Conservation (phyloP, 2,329 filamentous ascomycete species). For the Aureobasidium leucospermi region DNA sequence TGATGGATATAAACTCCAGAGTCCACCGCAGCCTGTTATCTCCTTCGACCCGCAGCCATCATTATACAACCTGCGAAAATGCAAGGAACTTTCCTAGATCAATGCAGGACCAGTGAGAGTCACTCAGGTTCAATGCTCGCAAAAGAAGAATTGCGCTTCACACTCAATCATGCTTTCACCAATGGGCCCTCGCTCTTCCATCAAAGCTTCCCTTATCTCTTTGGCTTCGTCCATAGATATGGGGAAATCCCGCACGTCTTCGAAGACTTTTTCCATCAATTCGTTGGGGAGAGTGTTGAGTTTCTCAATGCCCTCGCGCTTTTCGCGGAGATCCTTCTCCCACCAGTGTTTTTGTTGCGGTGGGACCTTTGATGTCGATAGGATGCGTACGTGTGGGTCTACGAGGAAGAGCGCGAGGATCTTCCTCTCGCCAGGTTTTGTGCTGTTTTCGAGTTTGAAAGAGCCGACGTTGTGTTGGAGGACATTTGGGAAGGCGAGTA, state of each 20-base stretch:
- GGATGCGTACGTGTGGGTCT: constrained; percentile 44
- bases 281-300: constrained; percentile 23
- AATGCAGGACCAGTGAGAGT: too few relatives aligned
- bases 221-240: constrained; percentile 24
- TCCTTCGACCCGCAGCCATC: too few relatives aligned
- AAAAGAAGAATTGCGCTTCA: constrained; percentile 22
- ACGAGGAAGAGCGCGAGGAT: constrained; percentile 52
- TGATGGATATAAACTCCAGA: too few relatives aligned
- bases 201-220: constrained; percentile 22
- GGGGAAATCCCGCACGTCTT: constrained; percentile 23
- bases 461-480: constrained; percentile 44
- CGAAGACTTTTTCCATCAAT: constrained; percentile 23
- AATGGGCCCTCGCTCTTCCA: constrained; percentile 23
- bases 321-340: constrained; percentile 14
- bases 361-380: constrained; percentile 44
- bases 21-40: too few relatives aligned
- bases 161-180: constrained; percentile 12
- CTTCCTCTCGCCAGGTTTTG: constrained; percentile 46
- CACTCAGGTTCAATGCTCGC: constrained; percentile 22
- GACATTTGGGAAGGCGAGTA: constrained; percentile 48
- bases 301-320: not conserved
- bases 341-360: constrained; percentile 43
- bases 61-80: too few relatives aligned
- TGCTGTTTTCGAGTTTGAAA: constrained; percentile 44
- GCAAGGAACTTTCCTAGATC: too few relatives aligned